Evolutionary conservation across 23 red algal species (phyloP).

Genomic region (Chondrus crispus): DNA sequence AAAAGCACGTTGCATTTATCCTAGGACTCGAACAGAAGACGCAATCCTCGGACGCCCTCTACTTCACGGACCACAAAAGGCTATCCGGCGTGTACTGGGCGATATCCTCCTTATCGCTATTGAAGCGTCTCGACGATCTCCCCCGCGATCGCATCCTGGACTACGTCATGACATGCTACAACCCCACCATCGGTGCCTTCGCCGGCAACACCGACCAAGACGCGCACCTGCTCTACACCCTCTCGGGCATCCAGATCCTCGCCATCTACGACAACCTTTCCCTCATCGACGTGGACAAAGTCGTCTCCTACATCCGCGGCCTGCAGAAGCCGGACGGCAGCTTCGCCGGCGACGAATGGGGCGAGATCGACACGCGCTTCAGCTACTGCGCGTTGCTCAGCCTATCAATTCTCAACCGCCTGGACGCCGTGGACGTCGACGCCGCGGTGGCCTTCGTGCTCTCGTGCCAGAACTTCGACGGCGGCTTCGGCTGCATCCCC

Average conservation of each 20-base stretch:
- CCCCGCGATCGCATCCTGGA: slow-evolving; percentile 42
- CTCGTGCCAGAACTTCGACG: slow-evolving; percentile 89
- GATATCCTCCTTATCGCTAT: slow-evolving; percentile 64
- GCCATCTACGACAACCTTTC: slow-evolving; percentile 61
- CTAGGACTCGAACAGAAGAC: slow-evolving; percentile 42
- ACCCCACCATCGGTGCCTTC: slow-evolving; percentile 60
- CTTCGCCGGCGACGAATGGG: slow-evolving; percentile 88
- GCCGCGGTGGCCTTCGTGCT: slow-evolving; percentile 66
- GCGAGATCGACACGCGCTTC: slow-evolving; percentile 96
- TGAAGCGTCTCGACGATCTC: slow-evolving; percentile 56
- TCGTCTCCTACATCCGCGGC: slow-evolving; percentile 37
- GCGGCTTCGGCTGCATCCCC: slow-evolving; percentile 93
- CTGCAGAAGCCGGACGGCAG: slow-evolving; percentile 84
- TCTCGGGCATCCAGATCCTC: slow-evolving; percentile 83
- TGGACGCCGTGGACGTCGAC: slow-evolving; percentile 38
- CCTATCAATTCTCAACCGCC: slow-evolving; percentile 37
- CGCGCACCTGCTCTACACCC: slow-evolving; percentile 86
- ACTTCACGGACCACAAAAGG: slow-evolving; percentile 83
- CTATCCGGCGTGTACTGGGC: slow-evolving; percentile 94
- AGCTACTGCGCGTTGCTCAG: slow-evolving; percentile 76
- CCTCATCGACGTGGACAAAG: slow-evolving; percentile 36
- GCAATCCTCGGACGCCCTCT: slow-evolving; percentile 37
- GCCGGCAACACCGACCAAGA: slow-evolving; percentile 88
- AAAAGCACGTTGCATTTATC: slow-evolving; percentile 55
- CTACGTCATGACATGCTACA: slow-evolving; percentile 65